Evolutionary conservation across 2,329 filamentous ascomycete species (phyloP).

Genomic region (Scedosporium apiospermum): DNA sequence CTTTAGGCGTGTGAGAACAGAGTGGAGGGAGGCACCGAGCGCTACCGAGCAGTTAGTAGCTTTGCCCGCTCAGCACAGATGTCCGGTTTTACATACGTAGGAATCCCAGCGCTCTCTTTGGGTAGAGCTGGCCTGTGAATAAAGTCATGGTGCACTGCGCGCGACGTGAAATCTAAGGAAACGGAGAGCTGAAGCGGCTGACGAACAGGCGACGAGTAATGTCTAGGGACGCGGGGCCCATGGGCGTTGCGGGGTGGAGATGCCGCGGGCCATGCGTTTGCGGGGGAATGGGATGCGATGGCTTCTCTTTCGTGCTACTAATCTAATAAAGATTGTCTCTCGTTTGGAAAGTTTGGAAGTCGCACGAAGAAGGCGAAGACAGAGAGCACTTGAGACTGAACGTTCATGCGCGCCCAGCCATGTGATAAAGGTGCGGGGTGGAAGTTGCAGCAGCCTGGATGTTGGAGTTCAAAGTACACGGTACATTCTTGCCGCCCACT

Average conservation of each 20-base stretch:
- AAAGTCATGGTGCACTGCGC: slow-evolving; percentile 30
- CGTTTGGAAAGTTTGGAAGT: background rate
- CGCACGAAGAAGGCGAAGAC: background rate
- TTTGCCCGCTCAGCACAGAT: background rate
- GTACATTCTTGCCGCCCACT: too few relatives aligned
- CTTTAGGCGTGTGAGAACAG: slow-evolving; percentile 79
- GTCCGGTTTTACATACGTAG: slow-evolving; percentile 24
- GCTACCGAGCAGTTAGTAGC: slow-evolving; percentile 36
- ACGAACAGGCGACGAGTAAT: background rate
- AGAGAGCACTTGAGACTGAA: background rate
- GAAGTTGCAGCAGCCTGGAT: background rate
- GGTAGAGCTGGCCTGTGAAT: slow-evolving; percentile 54
- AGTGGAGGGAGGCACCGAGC: slow-evolving; percentile 84
- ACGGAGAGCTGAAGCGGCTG: background rate
- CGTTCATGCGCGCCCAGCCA: background rate
- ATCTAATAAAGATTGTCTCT: background rate
- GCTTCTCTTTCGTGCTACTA: background rate
- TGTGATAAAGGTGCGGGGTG: background rate
- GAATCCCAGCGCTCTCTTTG: slow-evolving; percentile 57
- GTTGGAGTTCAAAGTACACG: too few relatives aligned
- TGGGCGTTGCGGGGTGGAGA: background rate
- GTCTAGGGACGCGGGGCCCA: background rate
- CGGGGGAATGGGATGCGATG: background rate
- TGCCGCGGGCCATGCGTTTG: too few relatives aligned
- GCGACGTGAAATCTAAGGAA: background rate